Base-by-base conservation (phyloP, 306 rosid genomes). In the Spatholobus suberectus region DNA sequence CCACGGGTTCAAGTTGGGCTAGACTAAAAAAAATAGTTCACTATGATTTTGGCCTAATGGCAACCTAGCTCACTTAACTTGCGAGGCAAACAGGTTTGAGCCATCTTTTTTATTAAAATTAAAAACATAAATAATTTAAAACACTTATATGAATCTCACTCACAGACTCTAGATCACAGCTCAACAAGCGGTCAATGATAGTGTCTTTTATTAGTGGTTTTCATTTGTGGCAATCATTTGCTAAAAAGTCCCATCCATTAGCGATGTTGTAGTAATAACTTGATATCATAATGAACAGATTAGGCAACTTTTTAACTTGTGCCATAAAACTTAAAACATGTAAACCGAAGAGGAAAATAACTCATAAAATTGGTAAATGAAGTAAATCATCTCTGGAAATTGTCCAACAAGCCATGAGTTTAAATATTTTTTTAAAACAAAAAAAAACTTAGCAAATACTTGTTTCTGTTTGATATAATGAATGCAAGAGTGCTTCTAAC, bases 401-500 rank as follows among this genome's bases (percentile, higher is more conserved):
- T 81, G 74, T 70, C 77, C 63, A 18, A 76, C 52, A 81, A 70
- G 65, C 44, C 43, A 54, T 3, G 18, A 49, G 43, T 72, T 70
- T 32, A 77, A 34, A 35, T 52, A 55, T 9, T 43, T 52, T 69
- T 37, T 72, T 27, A 18, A 17, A 40, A 12, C 15, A n/a, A n/a
- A 18, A 34, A 21, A 73, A 26, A 73, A 41, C 38, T 67, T 40
- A 18, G 54, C 69, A 47, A 68, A 73, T 8, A 66, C 81, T 70
- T 40, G 72, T 43, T 32, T 13, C 58, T 32, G 63, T 81, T 80
- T 63, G 81, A 62, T 52, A 71, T 86, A 90, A 96, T 11, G 96
- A 92, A 82, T 91, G 77, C 85, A 96, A 85, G 51, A 96, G 98
- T 66, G 93, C 90, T 88, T 96, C 99, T 86, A 96, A 88, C 91